Conservation (phyloP, 257 asterid species). For the Solanum verrucosum region DNA sequence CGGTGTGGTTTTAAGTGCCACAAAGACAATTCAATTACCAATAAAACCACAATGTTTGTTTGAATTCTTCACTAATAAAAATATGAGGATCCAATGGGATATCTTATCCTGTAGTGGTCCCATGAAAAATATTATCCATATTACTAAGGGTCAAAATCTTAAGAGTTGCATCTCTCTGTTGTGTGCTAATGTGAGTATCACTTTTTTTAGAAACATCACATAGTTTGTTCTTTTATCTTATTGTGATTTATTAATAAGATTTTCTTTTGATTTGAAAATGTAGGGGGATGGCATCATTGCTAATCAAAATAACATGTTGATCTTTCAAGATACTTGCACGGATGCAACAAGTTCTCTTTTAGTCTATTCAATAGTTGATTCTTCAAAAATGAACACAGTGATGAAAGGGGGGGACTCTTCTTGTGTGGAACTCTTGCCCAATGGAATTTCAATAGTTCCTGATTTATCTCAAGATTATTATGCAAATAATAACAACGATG, state of each 20-base stretch:
- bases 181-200: neutral
- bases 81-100: constrained; percentile 61
- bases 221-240: neutral
- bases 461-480: constrained; percentile 21
- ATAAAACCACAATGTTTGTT: constrained; percentile 32
- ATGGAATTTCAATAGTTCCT: constrained; percentile 62
- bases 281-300: constrained; percentile 23
- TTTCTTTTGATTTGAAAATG: neutral
- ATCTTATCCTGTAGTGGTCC: constrained; percentile 41
- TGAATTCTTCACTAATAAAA: constrained; percentile 49
- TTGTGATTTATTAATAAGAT: constrained; percentile 21
- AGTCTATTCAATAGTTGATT: constrained; percentile 49
- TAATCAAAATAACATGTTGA: constrained; percentile 20
- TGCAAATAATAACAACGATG: neutral
- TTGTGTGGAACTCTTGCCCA: constrained; percentile 45
- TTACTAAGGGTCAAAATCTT: constrained; percentile 49
- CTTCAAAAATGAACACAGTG: constrained; percentile 31
- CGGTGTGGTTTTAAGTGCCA: constrained; percentile 34
- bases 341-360: constrained; percentile 52
- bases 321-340: constrained; percentile 41
- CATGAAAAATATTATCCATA: constrained; percentile 38
- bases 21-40: constrained; percentile 55
- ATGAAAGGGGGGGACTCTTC: constrained; percentile 56
- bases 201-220: neutral
- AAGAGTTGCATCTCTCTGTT: constrained; percentile 44